A percentile compares a stretch with the other conserved stretches of the same genome.
Conservation (phyloP, 495 filamentous ascomycete species). For the Xylaria flabelliformis region DNA sequence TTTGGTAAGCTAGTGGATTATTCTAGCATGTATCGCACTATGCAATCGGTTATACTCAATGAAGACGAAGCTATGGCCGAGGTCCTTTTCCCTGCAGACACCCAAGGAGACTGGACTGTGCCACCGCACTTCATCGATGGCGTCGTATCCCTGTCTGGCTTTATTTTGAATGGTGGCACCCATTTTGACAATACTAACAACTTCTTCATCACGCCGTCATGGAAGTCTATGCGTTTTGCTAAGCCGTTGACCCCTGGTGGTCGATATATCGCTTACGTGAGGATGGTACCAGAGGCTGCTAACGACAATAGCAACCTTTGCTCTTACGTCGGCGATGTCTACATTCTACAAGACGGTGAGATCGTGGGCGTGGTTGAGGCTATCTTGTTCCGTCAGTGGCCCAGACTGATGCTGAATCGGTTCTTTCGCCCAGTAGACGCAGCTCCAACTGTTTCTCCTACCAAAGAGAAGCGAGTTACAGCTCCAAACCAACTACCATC, state of each 20-base stretch:
- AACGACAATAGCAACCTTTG: neutral
- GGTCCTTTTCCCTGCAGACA: neutral
- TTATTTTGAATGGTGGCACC: constrained; percentile 65
- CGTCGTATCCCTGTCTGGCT: constrained; percentile 54
- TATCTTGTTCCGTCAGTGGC: neutral
- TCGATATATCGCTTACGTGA: neutral
- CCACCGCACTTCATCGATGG: neutral
- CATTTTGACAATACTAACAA: constrained; percentile 63
- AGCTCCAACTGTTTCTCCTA: neutral
- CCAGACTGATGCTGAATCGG: neutral
- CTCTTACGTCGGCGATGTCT: neutral
- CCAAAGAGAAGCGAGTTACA: neutral
- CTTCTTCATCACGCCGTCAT: constrained; percentile 39
- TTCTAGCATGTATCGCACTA: neutral
- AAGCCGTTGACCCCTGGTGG: neutral
- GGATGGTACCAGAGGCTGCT: neutral
- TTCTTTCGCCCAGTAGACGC: neutral
- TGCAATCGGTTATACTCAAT: neutral
- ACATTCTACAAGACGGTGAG: neutral
- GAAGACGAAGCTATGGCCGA: constrained; percentile 1
- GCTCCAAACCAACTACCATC: neutral
- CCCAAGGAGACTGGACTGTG: neutral
- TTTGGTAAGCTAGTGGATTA: neutral
- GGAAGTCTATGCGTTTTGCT: constrained; percentile 11
- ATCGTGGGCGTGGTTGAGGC: neutral